Evolutionary conservation across 768 basidiomycete genomes (phyloP).

Genomic region (Galerina marginata): DNA sequence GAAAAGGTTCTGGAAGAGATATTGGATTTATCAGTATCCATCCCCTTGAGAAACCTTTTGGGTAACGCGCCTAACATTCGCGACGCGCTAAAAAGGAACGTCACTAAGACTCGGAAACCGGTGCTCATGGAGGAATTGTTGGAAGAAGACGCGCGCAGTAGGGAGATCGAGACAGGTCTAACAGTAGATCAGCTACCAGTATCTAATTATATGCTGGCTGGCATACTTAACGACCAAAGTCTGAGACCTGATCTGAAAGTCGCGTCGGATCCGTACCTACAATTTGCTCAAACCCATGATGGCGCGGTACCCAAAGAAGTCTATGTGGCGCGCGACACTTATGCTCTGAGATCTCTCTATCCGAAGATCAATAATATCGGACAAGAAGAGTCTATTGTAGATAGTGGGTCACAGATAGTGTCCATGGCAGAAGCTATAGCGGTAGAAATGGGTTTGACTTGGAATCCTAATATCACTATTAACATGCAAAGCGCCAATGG

Average conservation of each 20-base stretch:
- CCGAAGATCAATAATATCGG: conserved; percentile 17
- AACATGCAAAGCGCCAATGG: conserved; percentile 34
- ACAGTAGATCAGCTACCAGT: not conserved
- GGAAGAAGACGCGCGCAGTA: not conserved
- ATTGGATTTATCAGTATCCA: not conserved
- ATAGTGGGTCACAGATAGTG: conserved; percentile 34
- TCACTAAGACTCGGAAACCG: not conserved
- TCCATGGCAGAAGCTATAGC: conserved; percentile 25
- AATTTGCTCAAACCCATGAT: not conserved
- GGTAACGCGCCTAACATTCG: not conserved
- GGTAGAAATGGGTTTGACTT: conserved; percentile 6
- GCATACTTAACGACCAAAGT: not conserved
- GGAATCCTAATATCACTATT: conserved; percentile 26
- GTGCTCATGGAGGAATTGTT: not conserved
- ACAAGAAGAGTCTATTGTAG: conserved; percentile 24
- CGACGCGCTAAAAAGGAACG: not conserved
- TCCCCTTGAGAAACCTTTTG: not conserved
- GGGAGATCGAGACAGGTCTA: not conserved
- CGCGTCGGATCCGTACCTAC: not conserved
- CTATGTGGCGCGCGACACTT: not conserved
- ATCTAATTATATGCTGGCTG: not conserved
- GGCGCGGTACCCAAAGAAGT: not conserved
- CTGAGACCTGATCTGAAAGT: not conserved
- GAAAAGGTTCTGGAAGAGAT: not conserved
- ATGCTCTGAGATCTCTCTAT: not conserved